phyloP scores from a whole-genome alignment of 495 filamentous ascomycete species.

The Aspergillus sclerotioniger region DNA sequence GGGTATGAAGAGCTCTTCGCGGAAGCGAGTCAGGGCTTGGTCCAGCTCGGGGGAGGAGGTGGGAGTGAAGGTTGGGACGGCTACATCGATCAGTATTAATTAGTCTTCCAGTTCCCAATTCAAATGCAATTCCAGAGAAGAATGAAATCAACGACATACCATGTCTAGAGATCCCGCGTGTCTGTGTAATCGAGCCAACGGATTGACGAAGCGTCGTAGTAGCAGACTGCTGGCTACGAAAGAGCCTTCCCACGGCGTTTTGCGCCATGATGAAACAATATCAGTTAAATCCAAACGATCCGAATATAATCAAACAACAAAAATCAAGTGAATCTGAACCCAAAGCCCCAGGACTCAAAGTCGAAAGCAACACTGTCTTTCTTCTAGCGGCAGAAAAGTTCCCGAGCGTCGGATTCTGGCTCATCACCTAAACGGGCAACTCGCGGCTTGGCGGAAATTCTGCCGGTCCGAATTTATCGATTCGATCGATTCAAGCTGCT shows the following conservation, averaged over 20 bases:
- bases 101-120: not conserved
- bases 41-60: slow-evolving; percentile 54
- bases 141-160: slow-evolving; percentile 21
- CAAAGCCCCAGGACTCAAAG: too few relatives aligned
- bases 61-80: slow-evolving; percentile 49
- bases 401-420: slow-evolving; percentile 10
- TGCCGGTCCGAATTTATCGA: slow-evolving; percentile 30
- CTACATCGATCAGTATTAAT: slow-evolving; percentile 14
- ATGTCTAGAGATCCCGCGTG: slow-evolving; percentile 35
- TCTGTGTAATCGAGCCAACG: slow-evolving; percentile 30
- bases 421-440: slow-evolving; percentile 20
- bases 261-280: slow-evolving; percentile 40
- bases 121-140: not conserved
- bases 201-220: slow-evolving; percentile 37
- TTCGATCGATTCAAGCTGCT: slow-evolving; percentile 15
- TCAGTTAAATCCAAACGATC: too few relatives aligned
- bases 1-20: slow-evolving; percentile 64
- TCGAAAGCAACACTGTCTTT: not conserved
- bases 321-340: not conserved
- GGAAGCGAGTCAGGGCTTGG: slow-evolving; percentile 51
- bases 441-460: slow-evolving; percentile 44
- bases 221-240: slow-evolving; percentile 32
- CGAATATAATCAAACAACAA: not conserved
- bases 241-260: slow-evolving; percentile 38
- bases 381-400: slow-evolving; percentile 23